Conservation (phyloP, 306 rosid species). For the Quercus glauca region DNA sequence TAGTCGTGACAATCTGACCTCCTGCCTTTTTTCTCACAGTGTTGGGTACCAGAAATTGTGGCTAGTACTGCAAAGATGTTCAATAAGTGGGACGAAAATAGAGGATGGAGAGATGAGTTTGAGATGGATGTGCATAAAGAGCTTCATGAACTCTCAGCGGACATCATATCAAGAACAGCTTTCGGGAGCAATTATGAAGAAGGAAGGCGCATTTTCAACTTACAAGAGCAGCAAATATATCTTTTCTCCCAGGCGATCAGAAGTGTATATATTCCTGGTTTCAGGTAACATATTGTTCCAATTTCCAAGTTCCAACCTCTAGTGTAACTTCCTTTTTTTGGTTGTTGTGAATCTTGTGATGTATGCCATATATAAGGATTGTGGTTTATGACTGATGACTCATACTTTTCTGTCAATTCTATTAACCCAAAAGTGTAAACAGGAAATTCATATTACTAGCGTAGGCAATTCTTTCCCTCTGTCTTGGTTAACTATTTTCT, state of each 20-base stretch:
- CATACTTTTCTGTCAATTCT: too few relatives aligned
- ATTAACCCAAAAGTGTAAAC: too few relatives aligned
- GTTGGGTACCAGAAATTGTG: constrained; percentile 75
- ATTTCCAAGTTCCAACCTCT: not conserved
- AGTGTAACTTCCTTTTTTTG: not conserved
- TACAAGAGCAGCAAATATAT: constrained; percentile 61
- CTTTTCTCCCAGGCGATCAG: constrained; percentile 44
- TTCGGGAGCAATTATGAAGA: constrained; percentile 74
- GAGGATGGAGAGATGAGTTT: constrained; percentile 51
- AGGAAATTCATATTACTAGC: too few relatives aligned
- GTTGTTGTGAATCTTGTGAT: not conserved
- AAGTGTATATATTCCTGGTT: constrained; percentile 75
- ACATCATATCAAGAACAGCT: constrained; percentile 70
- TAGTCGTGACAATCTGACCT: too few relatives aligned
- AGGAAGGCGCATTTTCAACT: constrained; percentile 61
- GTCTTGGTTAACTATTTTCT: too few relatives aligned
- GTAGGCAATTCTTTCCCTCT: too few relatives aligned
- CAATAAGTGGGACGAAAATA: constrained; percentile 52
- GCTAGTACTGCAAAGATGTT: constrained; percentile 45
- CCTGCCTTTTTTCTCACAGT: constrained; percentile 18
- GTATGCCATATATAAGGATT: too few relatives aligned
- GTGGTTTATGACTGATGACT: too few relatives aligned
- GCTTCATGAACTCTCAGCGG: constrained; percentile 55
- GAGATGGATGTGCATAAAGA: constrained; percentile 61
- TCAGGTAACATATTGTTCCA: constrained; percentile 41